Base-by-base conservation (phyloP, 2,329 filamentous ascomycete genomes). In the Cladosporium sp. region DNA sequence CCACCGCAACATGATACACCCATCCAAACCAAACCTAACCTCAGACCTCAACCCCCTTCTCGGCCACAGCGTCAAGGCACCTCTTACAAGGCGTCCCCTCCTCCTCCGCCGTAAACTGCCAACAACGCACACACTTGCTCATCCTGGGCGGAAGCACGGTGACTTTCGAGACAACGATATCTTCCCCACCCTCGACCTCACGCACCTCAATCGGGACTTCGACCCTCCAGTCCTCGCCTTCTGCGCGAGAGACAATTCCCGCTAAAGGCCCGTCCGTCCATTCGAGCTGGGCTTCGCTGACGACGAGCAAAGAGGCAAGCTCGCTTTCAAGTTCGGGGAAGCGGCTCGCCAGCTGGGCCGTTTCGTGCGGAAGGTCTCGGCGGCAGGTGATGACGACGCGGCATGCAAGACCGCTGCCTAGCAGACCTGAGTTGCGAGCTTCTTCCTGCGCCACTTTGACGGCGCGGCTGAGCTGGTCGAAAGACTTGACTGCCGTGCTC, bases 121-220 rank as follows among this genome's bases (percentile, higher is more conserved):
- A 99, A 71, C 93, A 99, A 44, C 93, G 78, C 1, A 81, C 77
- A 66, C 93, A 99, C 68, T 97, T 99, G 41, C 76, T 70, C 11
- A 72, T 68, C 12, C 67, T 66, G 0, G 83, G 77, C 9, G 77
- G 70, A 42, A 68, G 54, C 0, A 71, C 63, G 6, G 18, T 18
- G 12, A 50, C 43, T 9, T 19, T 50, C 17, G 53, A 55, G n/a
- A 68, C 37, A 18, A n/a, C n/a, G n/a, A 27, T 27, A 48, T 29
- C 51, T 15, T 52, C 53, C 12, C 54, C 49, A 8, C 51, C 55
- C 2, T 51, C 54, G 22, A 45, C 50, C 15, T 63, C 45, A 17
- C 56, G 53, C 7, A 72, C 56, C 37, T 71, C 65, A 41, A 76
- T 70, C n/a, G 68, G 63, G 11, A 67, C 65, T 38, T 65, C 61